Evolutionary conservation across 2,329 filamentous ascomycete species (phyloP), one percentile per base, ranked within the genome.

Genomic region (Didymella glomerata): DNA sequence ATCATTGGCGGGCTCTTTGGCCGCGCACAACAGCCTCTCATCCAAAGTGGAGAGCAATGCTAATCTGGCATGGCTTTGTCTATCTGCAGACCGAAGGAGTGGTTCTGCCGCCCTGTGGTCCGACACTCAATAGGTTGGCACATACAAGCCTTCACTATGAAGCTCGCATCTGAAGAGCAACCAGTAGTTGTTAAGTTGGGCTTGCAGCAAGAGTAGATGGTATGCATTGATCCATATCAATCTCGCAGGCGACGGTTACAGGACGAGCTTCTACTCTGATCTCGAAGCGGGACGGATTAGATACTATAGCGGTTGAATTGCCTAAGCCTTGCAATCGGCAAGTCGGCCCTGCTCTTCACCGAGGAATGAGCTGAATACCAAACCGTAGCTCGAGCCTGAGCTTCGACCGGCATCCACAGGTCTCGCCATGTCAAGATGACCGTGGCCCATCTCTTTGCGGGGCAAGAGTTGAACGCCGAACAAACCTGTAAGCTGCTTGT

Each of bases 1-100:
- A 7, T 28, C 4, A 28, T 36, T 42, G 40, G 49, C 56, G 49
- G 56, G 40, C 50, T 25, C 16, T n/a, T n/a, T 41, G 44, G 36
- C 50, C 46, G 41, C 27, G 27, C 41, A 40, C 27, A 41, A 25
- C 16, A 2, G 27, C 8, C 27, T 47, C 7, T 49, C 25, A 25
- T 52, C 16, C 36, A 41, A 24, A 28, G 48, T 8, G 44, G 41
- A 32, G 18, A 22, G 27, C 8, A 22, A 46, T 16, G 34, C 25
- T 20, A 47, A 34, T 28, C 27, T 22, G 27, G 20, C 11, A n/a
- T 32, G 24, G 24, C 22, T 16, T 45, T 18, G 2, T 22, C n/a
- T 36, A 27, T 42, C 30, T 45, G n/a, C 27, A 22, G 8, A 13
- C 32, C 18, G 25, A 41, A 14, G 18, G 9, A 16, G 28, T 13